Evolutionary conservation across 1,284 basidiomycete species (phyloP).

Genomic region (Inonotus hispidus): DNA sequence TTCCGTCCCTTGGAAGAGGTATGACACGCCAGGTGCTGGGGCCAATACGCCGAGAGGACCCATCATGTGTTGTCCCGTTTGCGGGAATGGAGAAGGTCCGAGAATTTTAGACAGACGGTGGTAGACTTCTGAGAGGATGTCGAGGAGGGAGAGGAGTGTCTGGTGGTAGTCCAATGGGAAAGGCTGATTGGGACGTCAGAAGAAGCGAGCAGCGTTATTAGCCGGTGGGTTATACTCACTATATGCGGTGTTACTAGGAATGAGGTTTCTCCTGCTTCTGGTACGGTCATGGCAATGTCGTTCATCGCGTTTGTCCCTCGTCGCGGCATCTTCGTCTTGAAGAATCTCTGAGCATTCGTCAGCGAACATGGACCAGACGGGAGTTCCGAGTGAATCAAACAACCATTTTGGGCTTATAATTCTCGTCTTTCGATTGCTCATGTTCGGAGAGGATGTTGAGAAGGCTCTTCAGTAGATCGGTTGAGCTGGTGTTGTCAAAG

Average conservation of each 20-base stretch:
- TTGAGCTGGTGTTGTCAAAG: slow-evolving; percentile 72
- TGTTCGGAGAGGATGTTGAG: slow-evolving; percentile 70
- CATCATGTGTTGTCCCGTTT: slow-evolving; percentile 64
- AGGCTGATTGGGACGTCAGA: slow-evolving; percentile 42
- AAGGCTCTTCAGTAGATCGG: slow-evolving; percentile 71
- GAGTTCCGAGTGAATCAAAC: slow-evolving; percentile 19
- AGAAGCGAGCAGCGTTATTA: not conserved
- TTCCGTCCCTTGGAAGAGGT: slow-evolving; percentile 51
- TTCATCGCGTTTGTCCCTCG: slow-evolving; percentile 46
- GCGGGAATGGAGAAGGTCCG: slow-evolving; percentile 67
- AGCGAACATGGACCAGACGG: slow-evolving; percentile 19
- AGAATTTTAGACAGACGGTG: slow-evolving; percentile 77
- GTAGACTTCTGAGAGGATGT: slow-evolving; percentile 83
- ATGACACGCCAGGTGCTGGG: slow-evolving; percentile 76
- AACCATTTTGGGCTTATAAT: slow-evolving; percentile 77
- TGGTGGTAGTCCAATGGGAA: slow-evolving; percentile 84
- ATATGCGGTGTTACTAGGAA: slow-evolving; percentile 75
- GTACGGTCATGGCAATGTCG: slow-evolving; percentile 56
- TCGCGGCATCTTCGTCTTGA: slow-evolving; percentile 50
- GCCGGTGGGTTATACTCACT: slow-evolving; percentile 32
- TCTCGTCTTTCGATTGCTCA: slow-evolving; percentile 74
- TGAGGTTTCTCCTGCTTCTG: slow-evolving; percentile 58
- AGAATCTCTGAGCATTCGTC: slow-evolving; percentile 42
- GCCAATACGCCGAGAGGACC: slow-evolving; percentile 66
- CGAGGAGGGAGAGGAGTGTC: slow-evolving; percentile 77